Base-by-base conservation (phyloP, 371 early-diverging fungal species). In the Circinella umbellata region DNA sequence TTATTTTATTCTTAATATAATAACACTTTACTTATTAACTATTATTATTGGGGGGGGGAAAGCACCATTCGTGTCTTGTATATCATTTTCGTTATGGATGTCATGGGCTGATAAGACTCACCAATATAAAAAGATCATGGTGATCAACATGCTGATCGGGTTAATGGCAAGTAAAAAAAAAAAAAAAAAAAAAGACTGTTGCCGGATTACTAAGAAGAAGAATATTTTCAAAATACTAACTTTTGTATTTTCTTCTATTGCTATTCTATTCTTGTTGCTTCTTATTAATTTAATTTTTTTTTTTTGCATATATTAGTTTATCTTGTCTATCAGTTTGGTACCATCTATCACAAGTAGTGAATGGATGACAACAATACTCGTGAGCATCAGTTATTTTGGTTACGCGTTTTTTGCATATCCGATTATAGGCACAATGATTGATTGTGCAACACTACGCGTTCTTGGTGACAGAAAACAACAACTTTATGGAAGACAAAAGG, bases 371-470 rank as follows among this genome's bases (percentile, higher is more conserved):
- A 70, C 76, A 27, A 10, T 51, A 34, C 47, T 80, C 20, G 74
- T 72, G 9, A 71, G 74, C 1, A 6, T 76, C 0, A 67, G 80
- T 34, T 76, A 73, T 38, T 74, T 80, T 68, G 80, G 80, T 14
- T 80, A 75, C 61, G 75, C 77, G 5, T 78, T 77, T 53, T 80
- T 76, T 69, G 80, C 76, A 0, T 80, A 80, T 51, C 80, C 80
- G 3, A 64, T 77, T 34, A 76, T 80, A 49, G 74, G 74, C 11
- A 76, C 75, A 4, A 54, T 74, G 36, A 73, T 76, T 0, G 80
- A 80, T 65, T 62, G 69, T 11, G 73, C 73, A 5, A 74, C 74
- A 4, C 48, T 80, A 14, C 59, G 71, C 11, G 78, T 77, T 0
- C 42, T 80, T 3, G 76, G 72, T 20, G 73, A 78, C 4, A 62